phyloP scores from a whole-genome alignment of 768 basidiomycete species.

The Mrakia gelida region DNA sequence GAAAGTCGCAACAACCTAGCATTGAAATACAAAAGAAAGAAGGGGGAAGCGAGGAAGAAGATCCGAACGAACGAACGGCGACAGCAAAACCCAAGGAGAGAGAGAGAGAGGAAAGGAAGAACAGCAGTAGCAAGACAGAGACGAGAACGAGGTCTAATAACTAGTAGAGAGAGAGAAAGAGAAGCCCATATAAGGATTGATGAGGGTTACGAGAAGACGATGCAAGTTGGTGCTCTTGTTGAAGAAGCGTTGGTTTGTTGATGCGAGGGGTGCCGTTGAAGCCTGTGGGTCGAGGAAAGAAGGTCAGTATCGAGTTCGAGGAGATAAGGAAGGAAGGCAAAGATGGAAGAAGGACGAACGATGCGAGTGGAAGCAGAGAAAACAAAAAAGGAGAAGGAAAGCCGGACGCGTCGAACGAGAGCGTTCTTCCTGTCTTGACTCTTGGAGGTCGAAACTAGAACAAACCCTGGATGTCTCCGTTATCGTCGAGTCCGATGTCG shows the following conservation, averaged over 20 bases:
- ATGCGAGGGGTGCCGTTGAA: slow-evolving; percentile 5
- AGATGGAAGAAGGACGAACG: background rate
- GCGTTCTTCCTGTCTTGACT: too few species aligned
- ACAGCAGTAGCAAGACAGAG: background rate
- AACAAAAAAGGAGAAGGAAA: background rate
- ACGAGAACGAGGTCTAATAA: background rate
- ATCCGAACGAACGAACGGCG: background rate
- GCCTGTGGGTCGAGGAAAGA: background rate
- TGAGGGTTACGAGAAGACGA: background rate
- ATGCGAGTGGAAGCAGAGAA: slow-evolving; percentile 7
- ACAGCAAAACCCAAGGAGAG: background rate
- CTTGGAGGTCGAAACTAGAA: too few species aligned
- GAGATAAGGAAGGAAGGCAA: background rate
- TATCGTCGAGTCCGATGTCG: slow-evolving; percentile 30
- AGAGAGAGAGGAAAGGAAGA: background rate
- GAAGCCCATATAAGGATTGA: background rate
- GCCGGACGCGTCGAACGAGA: background rate
- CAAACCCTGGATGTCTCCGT: slow-evolving; percentile 32
- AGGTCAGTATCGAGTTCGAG: background rate
- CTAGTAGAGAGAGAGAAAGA: background rate
- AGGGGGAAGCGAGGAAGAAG: background rate
- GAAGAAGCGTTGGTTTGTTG: background rate
- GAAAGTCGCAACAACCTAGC: slow-evolving; percentile 3
- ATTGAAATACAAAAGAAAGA: background rate
- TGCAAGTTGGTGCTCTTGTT: slow-evolving; percentile 1